These are phyloP conservation scores for Leccinum imitatum DNA, from an alignment of 768 basidiomycete species.

Conservation along the genomic window DNA sequence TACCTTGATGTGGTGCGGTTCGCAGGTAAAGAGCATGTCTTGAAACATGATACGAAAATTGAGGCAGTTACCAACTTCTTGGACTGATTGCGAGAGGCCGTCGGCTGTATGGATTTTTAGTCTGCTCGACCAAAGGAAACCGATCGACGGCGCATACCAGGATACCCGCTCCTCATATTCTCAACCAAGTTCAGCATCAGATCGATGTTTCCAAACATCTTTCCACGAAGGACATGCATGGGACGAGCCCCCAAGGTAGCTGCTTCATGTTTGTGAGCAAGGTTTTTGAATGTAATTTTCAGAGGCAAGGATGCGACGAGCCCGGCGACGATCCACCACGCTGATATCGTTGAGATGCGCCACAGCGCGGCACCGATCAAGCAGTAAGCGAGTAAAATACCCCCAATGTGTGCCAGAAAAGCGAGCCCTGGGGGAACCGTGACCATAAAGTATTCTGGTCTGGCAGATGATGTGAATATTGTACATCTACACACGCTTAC, in stretches of 20 bases:
- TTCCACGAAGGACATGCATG: slow-evolving; percentile 39
- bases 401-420: slow-evolving; percentile 7
- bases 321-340: slow-evolving; percentile 37
- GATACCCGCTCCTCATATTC: slow-evolving; percentile 45
- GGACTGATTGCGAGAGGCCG: slow-evolving; percentile 36
- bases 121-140: neutral
- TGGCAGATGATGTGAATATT: too few species aligned
- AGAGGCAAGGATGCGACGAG: slow-evolving; percentile 37
- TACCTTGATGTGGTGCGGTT: slow-evolving; percentile 55
- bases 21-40: slow-evolving; percentile 46
- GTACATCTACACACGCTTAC: too few species aligned
- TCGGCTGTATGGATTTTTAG: slow-evolving; percentile 37
- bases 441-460: slow-evolving; percentile 6
- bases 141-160: slow-evolving; percentile 37
- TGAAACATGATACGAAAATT: slow-evolving; percentile 48
- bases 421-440: slow-evolving; percentile 13
- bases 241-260: slow-evolving; percentile 46
- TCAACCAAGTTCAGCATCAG: slow-evolving; percentile 37
- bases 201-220: slow-evolving; percentile 46
- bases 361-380: slow-evolving; percentile 1
- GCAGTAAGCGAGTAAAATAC: neutral
- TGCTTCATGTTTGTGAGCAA: slow-evolving; percentile 37
- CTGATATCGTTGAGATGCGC: slow-evolving; percentile 30
- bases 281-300: slow-evolving; percentile 27
- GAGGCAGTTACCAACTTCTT: slow-evolving; percentile 41